Evolutionary conservation across 2,329 filamentous ascomycete genomes (phyloP), one percentile per base, ranked within the genome.

Genomic region (Penicillium sp.): DNA sequence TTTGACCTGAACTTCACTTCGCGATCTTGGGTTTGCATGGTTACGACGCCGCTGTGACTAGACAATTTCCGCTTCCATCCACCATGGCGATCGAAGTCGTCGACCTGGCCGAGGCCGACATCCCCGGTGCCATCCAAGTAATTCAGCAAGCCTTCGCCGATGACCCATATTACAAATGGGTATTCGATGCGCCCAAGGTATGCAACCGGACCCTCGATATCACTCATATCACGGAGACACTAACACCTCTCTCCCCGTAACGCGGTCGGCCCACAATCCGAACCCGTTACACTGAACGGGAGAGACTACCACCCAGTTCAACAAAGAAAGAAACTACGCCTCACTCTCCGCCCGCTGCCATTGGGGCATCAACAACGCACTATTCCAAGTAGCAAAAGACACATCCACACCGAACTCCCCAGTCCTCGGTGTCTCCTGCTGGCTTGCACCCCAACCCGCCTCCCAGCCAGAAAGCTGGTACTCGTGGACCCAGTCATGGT

Each of bases 391-490:
- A 50, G 86, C 86, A 3, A 87, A 85, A 69, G 82, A 87, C 61
- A 72, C 77, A 70, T 18, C 31, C 27, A 10, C 24, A 27, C 36
- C 39, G 4, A 14, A 31, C 2, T 53, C 46, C 11, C 79, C 80
- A 48, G 79, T 89, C 27, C 76, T 90, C 14, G 87, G 87, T 16
- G 85, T 88, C n/a, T 85, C 86, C 38, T 89, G 88, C 79, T 90
- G 87, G 87, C 72, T 90, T 40, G 78, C 79, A 1, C 87, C 87
- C 0, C 77, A 76, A 18, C 71, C 73, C 0, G 66, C 76, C 1
- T 69, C 69, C 2, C 67, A 79, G 44, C 77, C 79, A 14, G 73
- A 80, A 46, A 81, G 77, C n/a, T 90, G 86, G 87, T 73, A 74
- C 43, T 79, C 83, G 48, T 89, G 84, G 79, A 64, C 79, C 2